Base-by-base conservation (phyloP, 2,329 filamentous ascomycete species). In the Fusarium miscanthi region DNA sequence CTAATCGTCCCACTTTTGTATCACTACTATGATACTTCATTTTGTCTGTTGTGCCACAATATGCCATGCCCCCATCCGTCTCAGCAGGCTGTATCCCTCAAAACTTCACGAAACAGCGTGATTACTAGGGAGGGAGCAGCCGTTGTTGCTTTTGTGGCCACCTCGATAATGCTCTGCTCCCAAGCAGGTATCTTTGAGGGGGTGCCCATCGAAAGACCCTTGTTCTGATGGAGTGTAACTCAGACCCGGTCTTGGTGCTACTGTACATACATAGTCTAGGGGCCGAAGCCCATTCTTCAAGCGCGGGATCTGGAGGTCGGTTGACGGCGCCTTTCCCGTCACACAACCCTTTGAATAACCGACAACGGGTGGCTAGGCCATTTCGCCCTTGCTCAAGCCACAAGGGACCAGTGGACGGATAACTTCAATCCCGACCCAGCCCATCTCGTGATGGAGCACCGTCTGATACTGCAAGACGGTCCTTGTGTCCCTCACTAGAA, bases 331-430 rank as follows among this genome's bases (percentile, higher is more conserved):
- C 70, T 67, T 51, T 60, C 64, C 59, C 58, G 58, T 73, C 45
- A 37, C 51, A 72, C 63, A 61, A 66, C 38, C 41, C 41, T 27
- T 58, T 25, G 59, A 42, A 45, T 16, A 46, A 59, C 51, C 25
- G 45, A 41, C 21, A 40, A 59, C 40, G 43, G 42, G 51, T 74
- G 25, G 54, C 54, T 66, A 41, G 53, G 65, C 46, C 37, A 51
- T 59, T 63, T 65, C 49, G 54, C 63, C 66, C 66, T 46, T 45
- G 17, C 43, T 45, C 63, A 69, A 72, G 73, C 73, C 73, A 75
- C 63, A 62, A 66, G 41, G 70, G 46, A 49, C 60, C 51, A 52
- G 38, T 59, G 58, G 59, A 46, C 37, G 45, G 42, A 63, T 45
- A 21, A 30, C 41, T 65, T 46, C 45, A 48, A 66, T 59, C 54